These are phyloP conservation scores for Rosa hybrid DNA, from an alignment of 331 rosid species.

Conservation along the genomic window DNA sequence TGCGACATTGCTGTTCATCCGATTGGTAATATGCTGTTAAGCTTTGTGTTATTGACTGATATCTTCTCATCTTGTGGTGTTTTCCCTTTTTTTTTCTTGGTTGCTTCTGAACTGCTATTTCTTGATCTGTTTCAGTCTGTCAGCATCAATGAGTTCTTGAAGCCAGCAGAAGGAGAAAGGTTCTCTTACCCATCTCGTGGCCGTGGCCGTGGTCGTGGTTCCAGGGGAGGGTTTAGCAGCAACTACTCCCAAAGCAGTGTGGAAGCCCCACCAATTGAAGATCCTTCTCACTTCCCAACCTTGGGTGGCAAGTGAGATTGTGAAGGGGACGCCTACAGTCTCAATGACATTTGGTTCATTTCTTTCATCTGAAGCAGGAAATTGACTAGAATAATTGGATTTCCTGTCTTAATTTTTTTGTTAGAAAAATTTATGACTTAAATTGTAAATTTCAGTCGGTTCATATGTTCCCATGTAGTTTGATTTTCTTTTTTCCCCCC, in stretches of 20 bases:
- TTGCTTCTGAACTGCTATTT: conserved; percentile 7
- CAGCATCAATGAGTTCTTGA: conserved; percentile 83
- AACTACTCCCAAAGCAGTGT: conserved; percentile 39
- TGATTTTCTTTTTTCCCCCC: not conserved
- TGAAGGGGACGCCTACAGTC: conserved; percentile 33
- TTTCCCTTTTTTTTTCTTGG: not conserved
- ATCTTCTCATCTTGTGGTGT: not conserved
- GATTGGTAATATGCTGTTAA: not conserved
- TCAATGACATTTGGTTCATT: conserved; percentile 23
- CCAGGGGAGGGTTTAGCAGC: conserved; percentile 62
- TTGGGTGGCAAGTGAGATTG: conserved; percentile 79
- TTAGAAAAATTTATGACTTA: conserved; percentile 27
- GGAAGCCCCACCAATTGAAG: conserved; percentile 73
- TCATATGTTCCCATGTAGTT: conserved; percentile 14
- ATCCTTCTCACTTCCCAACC: conserved; percentile 92
- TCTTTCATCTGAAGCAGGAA: conserved; percentile 45
- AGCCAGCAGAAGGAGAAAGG: conserved; percentile 85
- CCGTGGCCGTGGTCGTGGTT: conserved; percentile 71
- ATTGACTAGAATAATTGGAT: conserved; percentile 58
- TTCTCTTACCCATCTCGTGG: conserved; percentile 58
- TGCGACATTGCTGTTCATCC: not conserved
- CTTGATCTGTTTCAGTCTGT: conserved; percentile 45
- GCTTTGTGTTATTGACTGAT: not conserved
- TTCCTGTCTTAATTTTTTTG: conserved; percentile 46
- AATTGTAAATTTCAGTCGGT: conserved; percentile 56